Conservation (phyloP, 805 yeast species). For the Cyberlindnera mississippiensis region DNA sequence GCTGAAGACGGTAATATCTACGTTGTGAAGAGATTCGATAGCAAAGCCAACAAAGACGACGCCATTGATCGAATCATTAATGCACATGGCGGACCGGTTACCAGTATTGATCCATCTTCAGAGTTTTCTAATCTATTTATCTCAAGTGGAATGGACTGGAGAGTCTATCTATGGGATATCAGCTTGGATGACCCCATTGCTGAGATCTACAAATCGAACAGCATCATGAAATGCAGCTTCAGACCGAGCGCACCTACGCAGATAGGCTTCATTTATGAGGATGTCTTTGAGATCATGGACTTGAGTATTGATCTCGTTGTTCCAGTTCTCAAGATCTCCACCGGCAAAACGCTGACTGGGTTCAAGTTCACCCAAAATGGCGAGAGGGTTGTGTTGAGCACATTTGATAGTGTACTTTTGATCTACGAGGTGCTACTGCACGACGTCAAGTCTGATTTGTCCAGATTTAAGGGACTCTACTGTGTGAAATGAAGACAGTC, state of each 20-base stretch:
- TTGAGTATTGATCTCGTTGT: conserved; percentile 25
- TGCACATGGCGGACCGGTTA: conserved; percentile 29
- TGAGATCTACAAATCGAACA: conserved; percentile 23
- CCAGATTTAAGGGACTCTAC: conserved; percentile 21
- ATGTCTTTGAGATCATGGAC: conserved; percentile 31
- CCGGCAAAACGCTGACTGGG: conserved; percentile 13
- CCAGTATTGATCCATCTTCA: conserved; percentile 14
- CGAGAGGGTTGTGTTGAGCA: conserved; percentile 13
- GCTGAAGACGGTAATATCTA: conserved; percentile 34
- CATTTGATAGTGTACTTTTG: conserved; percentile 15
- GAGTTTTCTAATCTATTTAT: conserved; percentile 25
- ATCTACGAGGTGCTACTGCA: conserved; percentile 18
- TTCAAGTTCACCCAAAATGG: conserved; percentile 21
- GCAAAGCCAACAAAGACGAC: conserved; percentile 13
- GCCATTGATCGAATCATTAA: conserved; percentile 19
- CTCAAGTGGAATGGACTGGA: conserved; percentile 32
- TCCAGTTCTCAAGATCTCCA: conserved; percentile 19
- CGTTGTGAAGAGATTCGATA: conserved; percentile 26
- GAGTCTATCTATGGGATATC: conserved; percentile 27
- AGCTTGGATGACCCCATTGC: conserved; percentile 19
- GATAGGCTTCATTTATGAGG: conserved; percentile 29
- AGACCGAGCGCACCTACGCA: conserved; percentile 27
- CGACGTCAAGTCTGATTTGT: conserved; percentile 14
- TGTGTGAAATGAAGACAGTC: not conserved
- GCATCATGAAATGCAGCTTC: conserved; percentile 29